A percentile compares a stretch with the other conserved stretches of the same genome.
Evolutionary conservation across 1,284 basidiomycete genomes (phyloP).

Genomic region (Fomitopsis schrenkii): DNA sequence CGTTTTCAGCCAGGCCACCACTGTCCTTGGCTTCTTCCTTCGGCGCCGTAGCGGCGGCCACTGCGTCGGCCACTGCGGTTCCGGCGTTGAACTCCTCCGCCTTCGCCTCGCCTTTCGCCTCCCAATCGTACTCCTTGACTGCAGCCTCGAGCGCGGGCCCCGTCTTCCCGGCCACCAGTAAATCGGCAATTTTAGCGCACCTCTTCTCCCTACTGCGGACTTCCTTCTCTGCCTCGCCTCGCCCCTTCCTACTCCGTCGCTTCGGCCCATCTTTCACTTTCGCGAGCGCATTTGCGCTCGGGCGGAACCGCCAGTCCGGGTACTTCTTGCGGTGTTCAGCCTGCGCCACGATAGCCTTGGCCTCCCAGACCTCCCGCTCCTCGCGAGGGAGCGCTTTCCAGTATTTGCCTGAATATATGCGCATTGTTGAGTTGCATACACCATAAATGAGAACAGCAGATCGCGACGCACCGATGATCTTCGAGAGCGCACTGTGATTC

Average conservation of each 20-base stretch:
- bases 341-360: constrained; percentile 68
- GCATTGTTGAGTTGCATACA: constrained; percentile 2
- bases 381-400: constrained; percentile 58
- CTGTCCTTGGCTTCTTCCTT: constrained; percentile 3
- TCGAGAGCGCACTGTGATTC: constrained; percentile 69
- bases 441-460: neutral
- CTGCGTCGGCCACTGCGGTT: neutral
- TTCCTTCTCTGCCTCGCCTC: constrained; percentile 39
- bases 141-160: constrained; percentile 45
- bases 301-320: constrained; percentile 74
- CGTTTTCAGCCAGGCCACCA: neutral
- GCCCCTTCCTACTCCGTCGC: constrained; percentile 27
- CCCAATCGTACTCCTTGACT: constrained; percentile 38
- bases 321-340: constrained; percentile 74
- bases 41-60: constrained; percentile 11
- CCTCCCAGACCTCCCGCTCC: constrained; percentile 71
- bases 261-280: constrained; percentile 40
- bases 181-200: constrained; percentile 46
- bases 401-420: constrained; percentile 40
- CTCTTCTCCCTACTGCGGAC: constrained; percentile 34
- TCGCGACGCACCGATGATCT: constrained; percentile 34
- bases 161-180: constrained; percentile 46
- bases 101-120: constrained; percentile 14
- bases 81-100: constrained; percentile 17
- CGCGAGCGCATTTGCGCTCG: constrained; percentile 49